Evolutionary conservation across 257 asterid species (phyloP).

Genomic region (Oldenlandia corymbosa): DNA sequence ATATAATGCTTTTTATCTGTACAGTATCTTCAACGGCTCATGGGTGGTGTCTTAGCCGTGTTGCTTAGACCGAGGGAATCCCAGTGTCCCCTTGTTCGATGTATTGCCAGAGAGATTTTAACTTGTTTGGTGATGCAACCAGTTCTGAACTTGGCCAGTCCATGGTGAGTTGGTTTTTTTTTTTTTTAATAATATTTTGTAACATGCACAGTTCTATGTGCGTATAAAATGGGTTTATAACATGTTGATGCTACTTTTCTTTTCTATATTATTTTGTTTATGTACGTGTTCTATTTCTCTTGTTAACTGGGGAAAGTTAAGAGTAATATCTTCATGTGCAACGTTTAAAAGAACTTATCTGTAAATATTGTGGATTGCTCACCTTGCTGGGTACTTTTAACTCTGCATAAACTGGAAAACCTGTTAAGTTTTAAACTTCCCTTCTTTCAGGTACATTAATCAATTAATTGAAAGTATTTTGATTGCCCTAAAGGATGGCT

Average conservation of each 20-base stretch:
- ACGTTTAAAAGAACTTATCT: not conserved
- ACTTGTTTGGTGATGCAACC: conserved; percentile 96
- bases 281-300: not conserved
- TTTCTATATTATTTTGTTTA: not conserved
- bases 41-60: conserved; percentile 83
- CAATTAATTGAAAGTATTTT: conserved; percentile 79
- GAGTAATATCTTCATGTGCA: not conserved
- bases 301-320: not conserved
- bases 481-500: conserved; percentile 55
- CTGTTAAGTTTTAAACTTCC: conserved; percentile 11
- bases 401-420: conserved; percentile 16
- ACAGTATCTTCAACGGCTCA: conserved; percentile 90
- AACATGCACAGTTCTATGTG: not conserved
- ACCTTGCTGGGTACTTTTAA: not conserved
- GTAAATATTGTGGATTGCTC: conserved; percentile 11
- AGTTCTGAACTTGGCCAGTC: conserved; percentile 84
- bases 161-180: conserved; percentile 55
- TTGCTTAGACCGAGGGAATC: conserved; percentile 94
- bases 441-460: conserved; percentile 67
- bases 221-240: not conserved
- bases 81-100: conserved; percentile 84
- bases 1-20: conserved; percentile 24
- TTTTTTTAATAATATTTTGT: not conserved
- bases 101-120: conserved; percentile 90
- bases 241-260: not conserved